phyloP scores from a whole-genome alignment of 2,329 filamentous ascomycete species.

The Rhexocercosporidium sp. region DNA sequence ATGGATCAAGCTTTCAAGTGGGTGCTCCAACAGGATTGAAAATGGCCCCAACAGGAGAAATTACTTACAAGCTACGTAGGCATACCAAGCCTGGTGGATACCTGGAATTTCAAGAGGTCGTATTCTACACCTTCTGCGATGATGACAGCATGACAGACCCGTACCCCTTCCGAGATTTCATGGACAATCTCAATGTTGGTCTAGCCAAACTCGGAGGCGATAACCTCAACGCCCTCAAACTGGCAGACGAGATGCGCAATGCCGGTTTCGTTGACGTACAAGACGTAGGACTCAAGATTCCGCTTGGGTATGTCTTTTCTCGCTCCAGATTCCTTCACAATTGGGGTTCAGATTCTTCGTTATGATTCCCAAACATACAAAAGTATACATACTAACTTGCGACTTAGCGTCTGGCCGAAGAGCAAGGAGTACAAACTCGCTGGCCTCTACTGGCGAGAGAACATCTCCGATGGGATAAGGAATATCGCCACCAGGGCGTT shows the following conservation, averaged over 20 bases:
- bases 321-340: no score
- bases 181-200: slow-evolving; percentile 12
- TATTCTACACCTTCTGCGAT: slow-evolving; percentile 14
- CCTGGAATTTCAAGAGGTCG: slow-evolving; percentile 25
- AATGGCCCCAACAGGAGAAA: no score
- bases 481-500: slow-evolving; percentile 40
- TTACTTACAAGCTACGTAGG: neutral
- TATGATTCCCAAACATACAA: no score
- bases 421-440: slow-evolving; percentile 56
- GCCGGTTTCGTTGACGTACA: slow-evolving; percentile 58
- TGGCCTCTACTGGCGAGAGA: slow-evolving; percentile 40
- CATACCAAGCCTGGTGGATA: slow-evolving; percentile 28
- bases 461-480: slow-evolving; percentile 29
- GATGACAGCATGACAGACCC: slow-evolving; percentile 21
- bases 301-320: no score
- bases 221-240: slow-evolving; percentile 36
- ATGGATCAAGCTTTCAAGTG: slow-evolving; percentile 16
- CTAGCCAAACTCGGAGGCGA: slow-evolving; percentile 22
- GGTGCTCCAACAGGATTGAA: neutral
- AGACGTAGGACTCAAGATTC: slow-evolving; percentile 54
- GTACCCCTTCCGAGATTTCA: slow-evolving; percentile 4
- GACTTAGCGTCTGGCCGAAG: slow-evolving; percentile 56
- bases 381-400: no score
- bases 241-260: slow-evolving; percentile 46
- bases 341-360: no score